phyloP scores from a whole-genome alignment of 768 basidiomycete genomes.

The Tylopilus felleus region DNA sequence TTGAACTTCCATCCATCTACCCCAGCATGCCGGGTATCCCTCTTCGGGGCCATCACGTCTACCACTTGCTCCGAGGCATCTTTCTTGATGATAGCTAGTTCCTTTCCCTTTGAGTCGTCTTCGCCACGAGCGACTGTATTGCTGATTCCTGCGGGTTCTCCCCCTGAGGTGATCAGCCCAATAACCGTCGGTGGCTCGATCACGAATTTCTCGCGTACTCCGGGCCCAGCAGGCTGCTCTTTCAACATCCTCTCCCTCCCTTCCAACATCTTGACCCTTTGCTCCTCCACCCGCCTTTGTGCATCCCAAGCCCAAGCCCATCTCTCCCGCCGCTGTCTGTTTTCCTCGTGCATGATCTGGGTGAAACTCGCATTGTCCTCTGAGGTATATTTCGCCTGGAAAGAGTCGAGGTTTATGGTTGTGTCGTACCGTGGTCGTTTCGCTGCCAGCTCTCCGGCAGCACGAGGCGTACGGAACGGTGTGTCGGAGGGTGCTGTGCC shows the following conservation, averaged over 20 bases:
- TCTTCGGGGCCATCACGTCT: slow-evolving; percentile 80
- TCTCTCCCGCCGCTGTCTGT: slow-evolving; percentile 71
- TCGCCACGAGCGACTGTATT: slow-evolving; percentile 22
- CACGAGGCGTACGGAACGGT: slow-evolving; percentile 49
- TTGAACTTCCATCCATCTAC: slow-evolving; percentile 85
- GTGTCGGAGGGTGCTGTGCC: slow-evolving; percentile 60
- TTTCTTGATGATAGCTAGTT: slow-evolving; percentile 22
- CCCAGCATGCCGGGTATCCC: slow-evolving; percentile 65
- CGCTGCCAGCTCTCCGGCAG: slow-evolving; percentile 39
- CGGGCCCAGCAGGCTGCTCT: slow-evolving; percentile 58
- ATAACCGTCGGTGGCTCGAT: slow-evolving; percentile 58
- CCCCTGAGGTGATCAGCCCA: slow-evolving; percentile 47
- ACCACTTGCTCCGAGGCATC: slow-evolving; percentile 31
- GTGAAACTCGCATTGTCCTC: slow-evolving; percentile 98
- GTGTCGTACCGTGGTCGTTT: slow-evolving; percentile 63
- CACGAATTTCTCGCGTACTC: slow-evolving; percentile 63
- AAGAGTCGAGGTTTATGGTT: slow-evolving; percentile 71
- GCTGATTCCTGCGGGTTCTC: slow-evolving; percentile 7
- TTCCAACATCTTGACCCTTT: slow-evolving; percentile 62
- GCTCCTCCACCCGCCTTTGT: slow-evolving; percentile 72
- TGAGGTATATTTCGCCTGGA: slow-evolving; percentile 90
- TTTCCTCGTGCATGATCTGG: slow-evolving; percentile 87
- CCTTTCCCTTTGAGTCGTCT: slow-evolving; percentile 23
- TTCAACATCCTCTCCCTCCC: slow-evolving; percentile 68
- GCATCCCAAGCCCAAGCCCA: slow-evolving; percentile 96